Base-by-base conservation (phyloP, 2,329 filamentous ascomycete genomes). In the Lecanicillium sp. region DNA sequence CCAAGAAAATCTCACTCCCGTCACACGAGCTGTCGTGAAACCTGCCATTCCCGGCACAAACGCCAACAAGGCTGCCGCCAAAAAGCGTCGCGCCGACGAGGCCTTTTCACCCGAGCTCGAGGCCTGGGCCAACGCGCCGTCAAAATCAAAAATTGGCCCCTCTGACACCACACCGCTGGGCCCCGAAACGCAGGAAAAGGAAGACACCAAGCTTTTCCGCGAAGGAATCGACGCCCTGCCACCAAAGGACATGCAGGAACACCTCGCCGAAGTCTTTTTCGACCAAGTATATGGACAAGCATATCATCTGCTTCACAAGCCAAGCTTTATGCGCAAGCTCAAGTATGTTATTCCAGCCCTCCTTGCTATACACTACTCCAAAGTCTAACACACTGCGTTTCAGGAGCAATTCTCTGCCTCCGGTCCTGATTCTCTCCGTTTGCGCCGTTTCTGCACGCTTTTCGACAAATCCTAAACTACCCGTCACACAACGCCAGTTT, bases 361-460 rank as follows among this genome's bases (percentile, higher is more conserved):
- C n/a, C n/a, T n/a, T n/a, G n/a, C n/a, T n/a, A 29, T 29, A 7
- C 26, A 29, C 12, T 29, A 29, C 26, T n/a, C 12, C 19, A 7
- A 29, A 6, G 15, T 20, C 20, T 39, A 29, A 30, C 10, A 1
- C 19, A 12, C 15, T 21, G 17, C 29, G n/a, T n/a, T n/a, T 5
- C 27, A 68, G 65, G 45, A 67, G 60, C 43, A 62, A 64, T 33
- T 84, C 84, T 1, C 73, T 97, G 11, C 91, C 93, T 1, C 93
- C 93, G 1, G 91, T 97, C 10, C 72, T 98, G 12, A 82, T 94
- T 45, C 77, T 98, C n/a, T 89, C 91, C 6, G 87, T 98, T 9
- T 97, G 93, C 66, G 91, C 91, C 19, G 83, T 97, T 37, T 88
- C 93, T n/a, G 91, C 91, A 32, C 84, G 93, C 33, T 98, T 97